A percentile compares a stretch with the other conserved stretches of the same genome.
Evolutionary conservation across 2,329 filamentous ascomycete species (phyloP).

Genomic region (Fusarium piperis): DNA sequence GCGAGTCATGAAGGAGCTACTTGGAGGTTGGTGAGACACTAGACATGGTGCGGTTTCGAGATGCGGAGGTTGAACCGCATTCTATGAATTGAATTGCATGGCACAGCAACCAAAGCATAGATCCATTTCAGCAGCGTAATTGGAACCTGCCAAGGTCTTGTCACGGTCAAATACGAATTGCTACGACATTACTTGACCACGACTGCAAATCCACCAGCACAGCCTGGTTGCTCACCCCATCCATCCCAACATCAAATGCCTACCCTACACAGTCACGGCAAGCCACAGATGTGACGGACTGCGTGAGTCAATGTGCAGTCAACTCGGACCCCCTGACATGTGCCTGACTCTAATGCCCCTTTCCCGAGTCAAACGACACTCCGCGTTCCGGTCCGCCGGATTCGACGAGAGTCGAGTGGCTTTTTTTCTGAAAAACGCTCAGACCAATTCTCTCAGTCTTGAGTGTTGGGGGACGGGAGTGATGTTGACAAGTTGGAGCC

Average conservation of each 20-base stretch:
- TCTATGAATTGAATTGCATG: background rate
- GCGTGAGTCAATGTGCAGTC: background rate
- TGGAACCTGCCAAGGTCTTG: background rate
- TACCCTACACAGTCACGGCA: background rate
- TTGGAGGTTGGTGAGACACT: background rate
- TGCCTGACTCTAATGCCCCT: background rate
- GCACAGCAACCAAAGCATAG: background rate
- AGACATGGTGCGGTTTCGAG: background rate
- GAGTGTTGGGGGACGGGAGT: background rate
- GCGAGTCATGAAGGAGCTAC: background rate
- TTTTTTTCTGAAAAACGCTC: background rate
- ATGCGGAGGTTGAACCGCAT: background rate
- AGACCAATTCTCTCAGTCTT: background rate
- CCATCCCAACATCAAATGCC: background rate
- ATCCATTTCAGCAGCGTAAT: background rate
- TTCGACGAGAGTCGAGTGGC: background rate
- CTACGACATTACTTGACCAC: background rate
- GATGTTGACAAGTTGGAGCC: background rate
- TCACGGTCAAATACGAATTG: background rate
- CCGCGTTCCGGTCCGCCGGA: background rate
- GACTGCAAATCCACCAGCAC: background rate
- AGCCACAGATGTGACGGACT: background rate
- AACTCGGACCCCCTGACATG: background rate
- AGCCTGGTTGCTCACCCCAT: background rate
- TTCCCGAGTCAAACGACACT: background rate